Base-by-base conservation (phyloP, 371 early-diverging fungal species). In the Lichtheimia ornata region DNA sequence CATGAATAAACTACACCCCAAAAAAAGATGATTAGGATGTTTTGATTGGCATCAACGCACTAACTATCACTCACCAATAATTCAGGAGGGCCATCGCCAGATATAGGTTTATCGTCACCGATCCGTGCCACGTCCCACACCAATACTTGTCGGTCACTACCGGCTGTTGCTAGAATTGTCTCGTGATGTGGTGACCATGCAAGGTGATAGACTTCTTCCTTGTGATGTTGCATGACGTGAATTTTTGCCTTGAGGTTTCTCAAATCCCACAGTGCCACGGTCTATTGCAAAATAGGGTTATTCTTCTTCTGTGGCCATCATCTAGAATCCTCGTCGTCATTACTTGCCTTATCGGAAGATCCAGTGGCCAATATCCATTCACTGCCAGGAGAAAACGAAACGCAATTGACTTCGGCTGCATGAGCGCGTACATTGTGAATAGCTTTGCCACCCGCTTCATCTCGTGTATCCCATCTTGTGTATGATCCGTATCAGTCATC, bases 11-110 rank as follows among this genome's bases (percentile, higher is more conserved):
- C 91, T 91, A 54, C 62, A 11, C 22, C 2, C 22, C 51, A 17
- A 47, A 27, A 24, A 2, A 54, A 17, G 40, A 24, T 43, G 15
- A 12, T n/a, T n/a, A 2, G 13, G n/a, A 42, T 25, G 28, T 35
- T 4, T 7, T 4, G 22, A 28, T 4, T 28, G 28, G 4, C 28
- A 47, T 55, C n/a, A n/a, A n/a, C n/a, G n/a, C n/a, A n/a, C n/a
- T 11, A 50, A 53, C 7, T 44, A 44, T 13, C n/a, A 62, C 66
- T 64, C 81, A 90, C 92, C 81, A 99, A 72, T 49, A 99, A 85
- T 74, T 99, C 99, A 15, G 99, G 97, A 49, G 98, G 98, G 5
- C 97, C 98, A 73, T 99, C 99, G 70, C 91, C 95, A 18, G 91
- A 92, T 17, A 94, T 82, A 0, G 87, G 82, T 71, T 96, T 96